Conservation (phyloP, 177 flowering plant species). For the Vitis hybrid region DNA sequence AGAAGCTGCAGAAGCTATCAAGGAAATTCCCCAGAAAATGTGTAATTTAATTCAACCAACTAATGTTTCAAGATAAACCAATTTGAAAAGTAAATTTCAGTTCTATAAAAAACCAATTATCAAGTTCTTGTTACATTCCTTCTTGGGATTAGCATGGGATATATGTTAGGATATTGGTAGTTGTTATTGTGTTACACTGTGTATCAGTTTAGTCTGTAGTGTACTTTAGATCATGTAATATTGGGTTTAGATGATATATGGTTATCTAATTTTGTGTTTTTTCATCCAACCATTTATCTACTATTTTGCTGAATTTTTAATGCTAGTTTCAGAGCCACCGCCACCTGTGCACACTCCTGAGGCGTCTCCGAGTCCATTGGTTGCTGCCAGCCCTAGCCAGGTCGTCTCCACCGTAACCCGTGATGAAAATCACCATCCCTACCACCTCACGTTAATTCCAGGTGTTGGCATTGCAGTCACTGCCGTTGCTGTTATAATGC, state of each 20-base stretch:
- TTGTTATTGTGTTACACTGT: no score
- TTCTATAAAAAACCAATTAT: no score
- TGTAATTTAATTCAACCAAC: no score
- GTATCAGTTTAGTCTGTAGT: no score
- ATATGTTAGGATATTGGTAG: no score
- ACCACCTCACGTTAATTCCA: conserved; percentile 63
- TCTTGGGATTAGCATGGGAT: no score
- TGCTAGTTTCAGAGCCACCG: conserved; percentile 41
- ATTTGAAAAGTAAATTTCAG: no score
- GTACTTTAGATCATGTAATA: no score
- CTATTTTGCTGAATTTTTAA: conserved; percentile 1
- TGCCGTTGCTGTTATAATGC: conserved; percentile 52
- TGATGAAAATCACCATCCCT: conserved; percentile 41
- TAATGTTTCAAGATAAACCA: no score
- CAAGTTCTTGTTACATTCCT: no score
- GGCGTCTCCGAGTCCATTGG: conserved; percentile 40
- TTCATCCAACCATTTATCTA: background rate
- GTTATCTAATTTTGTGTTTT: background rate
- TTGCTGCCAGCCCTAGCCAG: conserved; percentile 66
- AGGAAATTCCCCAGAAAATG: no score
- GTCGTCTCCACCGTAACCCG: conserved; percentile 24
- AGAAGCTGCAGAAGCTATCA: no score
- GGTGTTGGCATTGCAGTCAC: conserved; percentile 71
- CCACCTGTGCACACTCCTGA: conserved; percentile 18
- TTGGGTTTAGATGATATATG: background rate